Base-by-base conservation (phyloP, 768 basidiomycete genomes). In the Asterophora parasitica region DNA sequence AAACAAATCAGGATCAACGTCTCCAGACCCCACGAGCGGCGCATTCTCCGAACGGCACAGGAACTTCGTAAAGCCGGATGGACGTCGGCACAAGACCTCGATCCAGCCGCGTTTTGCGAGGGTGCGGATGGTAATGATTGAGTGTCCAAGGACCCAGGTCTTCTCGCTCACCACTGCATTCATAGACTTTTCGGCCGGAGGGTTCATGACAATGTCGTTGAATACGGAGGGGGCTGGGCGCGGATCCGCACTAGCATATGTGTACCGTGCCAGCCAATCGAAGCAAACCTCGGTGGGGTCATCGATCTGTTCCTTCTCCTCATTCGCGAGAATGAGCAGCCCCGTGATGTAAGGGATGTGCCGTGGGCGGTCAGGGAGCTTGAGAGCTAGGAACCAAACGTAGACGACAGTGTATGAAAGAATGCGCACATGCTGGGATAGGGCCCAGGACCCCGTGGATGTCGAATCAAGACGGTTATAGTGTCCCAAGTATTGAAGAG, bases 241-340 rank as follows among this genome's bases (percentile, higher is more conserved):
- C 1, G 95, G 94, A 61, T 96, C 93, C 12, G 92, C 92, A 58
- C 87, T 92, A 11, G 85, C 92, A 58, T 94, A 97, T 0, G 95
- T 87, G 62, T 96, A 96, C 13, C 96, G 77, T 8, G 92, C 87
- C 13, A 99, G 75, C 92, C 94, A 98, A 63, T 99, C 96, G 60
- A 98, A 94, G 66, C 92, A 95, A 30, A 98, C 95, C 61, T 97
- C 92, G 0, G 93, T 90, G 20, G 86, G 84, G 50, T 89, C 91
- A 63, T 98, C 96, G 4, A 94, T 71, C 33, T 79, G 75, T 1
- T 70, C 68, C 44, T 78, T 79, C 11, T 79, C 83, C 50, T 88
- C 86, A 66, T 92, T 92, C 11, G 92, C 92, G 19, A 92, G 73
- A 7, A 94, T 72, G 1, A 99, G 77, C 55, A 92, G 88, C 7